Percentiles rank a stretch among this genome's conserved stretches.
These are phyloP conservation scores for Neostapfia colusana DNA, from an alignment of 176 grass and related monocot species.

Conservation along the genomic window DNA sequence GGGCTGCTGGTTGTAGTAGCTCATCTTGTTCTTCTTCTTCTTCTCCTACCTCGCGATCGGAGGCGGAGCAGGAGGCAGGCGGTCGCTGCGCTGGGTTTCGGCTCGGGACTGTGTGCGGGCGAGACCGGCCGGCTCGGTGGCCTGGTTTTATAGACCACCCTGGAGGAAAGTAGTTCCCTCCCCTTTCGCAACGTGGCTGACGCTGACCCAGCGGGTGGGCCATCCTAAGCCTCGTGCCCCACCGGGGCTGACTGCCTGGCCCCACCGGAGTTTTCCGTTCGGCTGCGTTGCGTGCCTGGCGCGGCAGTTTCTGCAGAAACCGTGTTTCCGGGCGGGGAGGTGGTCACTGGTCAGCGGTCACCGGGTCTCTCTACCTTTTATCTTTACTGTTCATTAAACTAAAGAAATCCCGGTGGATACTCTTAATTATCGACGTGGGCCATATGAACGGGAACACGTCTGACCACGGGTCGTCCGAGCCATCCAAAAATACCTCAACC, in stretches of 20 bases:
- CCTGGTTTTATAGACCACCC: conserved; percentile 13
- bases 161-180: background rate
- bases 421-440: no score
- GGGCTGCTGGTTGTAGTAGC: conserved; percentile 71
- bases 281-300: background rate
- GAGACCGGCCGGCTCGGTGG: background rate
- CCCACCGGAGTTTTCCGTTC: background rate
- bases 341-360: no score
- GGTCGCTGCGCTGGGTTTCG: background rate
- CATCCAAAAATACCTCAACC: no score
- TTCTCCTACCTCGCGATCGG: background rate
- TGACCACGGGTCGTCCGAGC: no score
- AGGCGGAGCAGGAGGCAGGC: background rate
- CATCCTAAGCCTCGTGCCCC: background rate
- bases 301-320: background rate
- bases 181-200: conserved; percentile 4
- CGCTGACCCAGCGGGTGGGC: conserved; percentile 8
- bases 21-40: conserved; percentile 36
- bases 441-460: no score
- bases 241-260: background rate
- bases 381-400: no score
- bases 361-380: no score
- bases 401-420: no score
- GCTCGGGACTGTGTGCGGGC: background rate
- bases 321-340: background rate